Evolutionary conservation across 2,329 filamentous ascomycete species (phyloP).

Genomic region (Orbilia quercus): DNA sequence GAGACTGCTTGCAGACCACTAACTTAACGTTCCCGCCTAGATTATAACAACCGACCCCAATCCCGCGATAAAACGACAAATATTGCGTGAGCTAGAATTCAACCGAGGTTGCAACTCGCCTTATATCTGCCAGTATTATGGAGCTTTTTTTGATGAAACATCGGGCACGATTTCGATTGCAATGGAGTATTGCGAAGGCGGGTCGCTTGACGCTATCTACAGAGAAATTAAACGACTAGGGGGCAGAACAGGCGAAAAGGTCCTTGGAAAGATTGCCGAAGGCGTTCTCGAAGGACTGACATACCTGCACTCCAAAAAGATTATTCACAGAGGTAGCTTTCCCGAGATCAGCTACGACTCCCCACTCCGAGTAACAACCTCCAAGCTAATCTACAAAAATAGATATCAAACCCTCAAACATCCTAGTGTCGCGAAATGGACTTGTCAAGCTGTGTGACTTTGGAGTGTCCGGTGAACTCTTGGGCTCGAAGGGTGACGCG

Average conservation of each 20-base stretch:
- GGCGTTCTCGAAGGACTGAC: constrained; percentile 92
- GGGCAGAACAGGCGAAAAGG: constrained; percentile 94
- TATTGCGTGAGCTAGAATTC: constrained; percentile 93
- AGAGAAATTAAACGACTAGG: constrained; percentile 95
- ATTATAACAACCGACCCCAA: constrained; percentile 98
- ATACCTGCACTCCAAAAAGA: constrained; percentile 93
- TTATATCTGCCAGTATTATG: constrained; percentile 97
- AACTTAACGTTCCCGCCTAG: constrained; percentile 65
- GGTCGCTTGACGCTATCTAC: constrained; percentile 95
- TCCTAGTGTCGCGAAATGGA: constrained; percentile 88
- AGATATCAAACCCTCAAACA: constrained; percentile 98
- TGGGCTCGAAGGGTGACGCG: constrained; percentile 93
- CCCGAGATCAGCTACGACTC: not conserved
- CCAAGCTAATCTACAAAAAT: not conserved
- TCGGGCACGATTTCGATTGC: constrained; percentile 97
- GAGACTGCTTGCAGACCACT: not conserved
- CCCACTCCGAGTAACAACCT: not conserved
- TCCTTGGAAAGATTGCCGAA: constrained; percentile 94
- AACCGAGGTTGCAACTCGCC: constrained; percentile 97
- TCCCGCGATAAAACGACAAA: constrained; percentile 97
- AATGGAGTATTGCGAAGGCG: constrained; percentile 99
- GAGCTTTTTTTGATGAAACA: constrained; percentile 94
- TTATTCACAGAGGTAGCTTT: constrained; percentile 82
- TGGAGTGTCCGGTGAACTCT: constrained; percentile 93
- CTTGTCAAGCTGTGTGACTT: constrained; percentile 99